These are phyloP conservation scores for Trichoderma arundinaceum DNA, from an alignment of 2,329 filamentous ascomycete species.

Conservation along the genomic window DNA sequence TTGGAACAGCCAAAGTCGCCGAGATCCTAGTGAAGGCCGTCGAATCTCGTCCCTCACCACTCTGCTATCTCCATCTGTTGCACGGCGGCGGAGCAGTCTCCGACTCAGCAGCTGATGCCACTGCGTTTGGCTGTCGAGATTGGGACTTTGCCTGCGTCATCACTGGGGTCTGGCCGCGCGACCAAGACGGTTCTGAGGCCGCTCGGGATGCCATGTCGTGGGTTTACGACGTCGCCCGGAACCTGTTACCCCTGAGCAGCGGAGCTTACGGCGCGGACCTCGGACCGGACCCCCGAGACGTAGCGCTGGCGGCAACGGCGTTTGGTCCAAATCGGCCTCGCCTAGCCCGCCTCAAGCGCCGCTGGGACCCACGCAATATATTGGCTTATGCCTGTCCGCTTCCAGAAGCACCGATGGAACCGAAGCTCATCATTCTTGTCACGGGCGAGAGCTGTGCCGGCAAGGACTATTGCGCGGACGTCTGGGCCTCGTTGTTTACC, in stretches of 20 bases:
- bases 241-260: slow-evolving; percentile 55
- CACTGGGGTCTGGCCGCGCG: slow-evolving; percentile 65
- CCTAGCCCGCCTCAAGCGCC: slow-evolving; percentile 57
- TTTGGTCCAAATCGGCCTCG: slow-evolving; percentile 62
- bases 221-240: slow-evolving; percentile 59
- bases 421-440: slow-evolving; percentile 61
- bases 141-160: slow-evolving; percentile 70
- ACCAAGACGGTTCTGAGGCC: slow-evolving; percentile 53
- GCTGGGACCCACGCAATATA: slow-evolving; percentile 56
- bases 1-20: slow-evolving; percentile 46
- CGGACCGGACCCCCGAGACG: slow-evolving; percentile 65
- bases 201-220: slow-evolving; percentile 52
- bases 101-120: slow-evolving; percentile 51
- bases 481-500: slow-evolving; percentile 56
- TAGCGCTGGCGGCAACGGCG: slow-evolving; percentile 54
- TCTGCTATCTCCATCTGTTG: slow-evolving; percentile 67
- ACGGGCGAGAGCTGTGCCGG: slow-evolving; percentile 61
- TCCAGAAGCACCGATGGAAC: slow-evolving; percentile 43
- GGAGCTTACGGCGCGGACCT: slow-evolving; percentile 67
- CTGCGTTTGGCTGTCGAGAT: slow-evolving; percentile 67
- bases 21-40: slow-evolving; percentile 53
- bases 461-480: slow-evolving; percentile 64
- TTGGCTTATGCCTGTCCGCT: slow-evolving; percentile 63
- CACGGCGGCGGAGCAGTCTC: slow-evolving; percentile 62
- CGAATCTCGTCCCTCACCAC: slow-evolving; percentile 53